phyloP scores from a whole-genome alignment of 2,329 filamentous ascomycete species.

The Aspergillus tubingensis region DNA sequence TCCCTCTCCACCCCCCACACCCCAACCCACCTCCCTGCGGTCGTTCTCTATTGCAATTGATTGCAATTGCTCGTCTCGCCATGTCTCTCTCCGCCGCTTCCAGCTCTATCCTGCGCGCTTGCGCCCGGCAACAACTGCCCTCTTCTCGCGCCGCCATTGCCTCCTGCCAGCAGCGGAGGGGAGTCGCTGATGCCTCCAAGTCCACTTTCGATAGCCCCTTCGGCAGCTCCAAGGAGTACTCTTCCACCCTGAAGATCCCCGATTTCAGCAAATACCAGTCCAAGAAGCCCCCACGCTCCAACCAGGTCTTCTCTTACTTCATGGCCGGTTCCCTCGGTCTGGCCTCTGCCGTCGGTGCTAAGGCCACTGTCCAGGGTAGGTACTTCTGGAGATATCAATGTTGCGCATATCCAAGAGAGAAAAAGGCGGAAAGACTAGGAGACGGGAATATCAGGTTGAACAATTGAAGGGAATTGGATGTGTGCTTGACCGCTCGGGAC shows the following conservation, averaged over 20 bases:
- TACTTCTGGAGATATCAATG: constrained; percentile 23
- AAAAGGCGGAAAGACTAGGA: constrained; percentile 4
- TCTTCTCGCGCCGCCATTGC: constrained; percentile 44
- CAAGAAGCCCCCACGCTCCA: constrained; percentile 66
- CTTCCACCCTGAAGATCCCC: constrained; percentile 71
- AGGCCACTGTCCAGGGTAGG: constrained; percentile 97
- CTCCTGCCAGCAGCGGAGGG: constrained; percentile 46
- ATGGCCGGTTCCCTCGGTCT: constrained; percentile 97
- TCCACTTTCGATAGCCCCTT: constrained; percentile 59
- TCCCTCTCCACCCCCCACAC: constrained; percentile 22
- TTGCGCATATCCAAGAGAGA: background rate
- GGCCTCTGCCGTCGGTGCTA: constrained; percentile 87
- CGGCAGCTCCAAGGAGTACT: constrained; percentile 46
- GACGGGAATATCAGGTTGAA: background rate
- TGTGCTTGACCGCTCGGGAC: constrained; percentile 6
- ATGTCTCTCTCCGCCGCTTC: constrained; percentile 65
- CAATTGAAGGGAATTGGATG: constrained; percentile 9
- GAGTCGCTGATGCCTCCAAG: constrained; percentile 39
- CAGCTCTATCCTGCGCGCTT: constrained; percentile 67
- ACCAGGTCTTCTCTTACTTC: constrained; percentile 94
- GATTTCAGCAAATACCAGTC: constrained; percentile 86
- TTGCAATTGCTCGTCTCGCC: constrained; percentile 37
- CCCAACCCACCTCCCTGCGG: constrained; percentile 16
- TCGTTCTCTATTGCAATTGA: constrained; percentile 33
- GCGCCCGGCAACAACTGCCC: constrained; percentile 50